Evolutionary conservation across 805 yeast genomes (phyloP), one percentile per base, ranked within the genome.

Genomic region (Kuraishia capsulata): DNA sequence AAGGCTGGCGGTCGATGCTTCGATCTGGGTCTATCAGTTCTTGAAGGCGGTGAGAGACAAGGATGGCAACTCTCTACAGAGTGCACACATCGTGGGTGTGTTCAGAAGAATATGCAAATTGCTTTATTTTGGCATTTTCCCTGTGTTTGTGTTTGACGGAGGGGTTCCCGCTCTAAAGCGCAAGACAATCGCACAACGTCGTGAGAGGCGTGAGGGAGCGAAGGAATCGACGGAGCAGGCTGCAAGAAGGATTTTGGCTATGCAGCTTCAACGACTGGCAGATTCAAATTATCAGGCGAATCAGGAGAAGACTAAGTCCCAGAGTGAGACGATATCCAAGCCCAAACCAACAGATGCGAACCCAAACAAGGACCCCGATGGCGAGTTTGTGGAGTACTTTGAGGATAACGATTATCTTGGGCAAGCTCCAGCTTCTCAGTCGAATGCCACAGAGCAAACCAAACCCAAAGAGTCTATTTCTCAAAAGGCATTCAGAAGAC

Each of bases 1-100:
- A 53, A 67, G 72, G 38, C 64, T 92, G 49, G 98, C 98, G 0
- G 90, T 92, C 5, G 99, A 92, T 66, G 99, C 98, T 1, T 90
- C 97, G 2, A 92, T 92, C 45, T 92, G 99, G 99, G 83, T 92
- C 39, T 92, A 92, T 54, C 99, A 92, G 57, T 92, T 92, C 53
- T 65, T 92, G 45, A 92, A 90, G 56, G 97, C 97, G 1, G 94
- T 92, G 18, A 71, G 97, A 47, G 95, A 88, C 54, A 62, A 74
- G 30, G 81, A 82, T 23, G 98, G 97, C 5, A 75, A 81, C 42
- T 73, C 85, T 1, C 56, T 89, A 42, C 69, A 72, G 23, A 83
- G 78, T 43, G 81, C 96, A 0, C 98, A 92, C 56, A 76, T 92
- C 16, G 84, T 88, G n/a, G 99, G 99, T 6, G 92, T 92, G 51